A percentile compares a stretch with the other conserved stretches of the same genome.
Conservation (phyloP, 768 basidiomycete species). For the Steccherinum ochraceum region DNA sequence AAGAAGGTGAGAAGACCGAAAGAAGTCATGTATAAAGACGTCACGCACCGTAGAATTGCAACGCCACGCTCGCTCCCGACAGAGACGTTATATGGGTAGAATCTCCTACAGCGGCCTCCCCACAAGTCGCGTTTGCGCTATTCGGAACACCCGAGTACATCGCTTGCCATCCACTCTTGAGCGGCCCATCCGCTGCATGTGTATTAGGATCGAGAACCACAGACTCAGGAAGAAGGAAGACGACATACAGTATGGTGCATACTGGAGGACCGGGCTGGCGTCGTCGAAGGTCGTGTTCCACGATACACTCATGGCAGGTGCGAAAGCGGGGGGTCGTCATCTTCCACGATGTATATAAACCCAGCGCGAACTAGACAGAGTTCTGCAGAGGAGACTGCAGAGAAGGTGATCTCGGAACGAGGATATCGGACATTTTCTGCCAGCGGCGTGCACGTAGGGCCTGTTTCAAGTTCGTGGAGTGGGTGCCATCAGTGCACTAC, state of each 20-base stretch:
- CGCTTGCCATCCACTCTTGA: conserved; percentile 14
- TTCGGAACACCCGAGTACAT: conserved; percentile 11
- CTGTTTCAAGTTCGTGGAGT: conserved; percentile 1
- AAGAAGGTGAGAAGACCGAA: too few species aligned
- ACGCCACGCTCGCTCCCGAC: conserved; percentile 18
- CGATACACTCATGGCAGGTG: background rate
- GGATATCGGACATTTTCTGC: background rate
- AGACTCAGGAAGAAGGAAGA: background rate
- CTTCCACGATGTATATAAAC: too few species aligned
- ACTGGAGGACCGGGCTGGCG: conserved; percentile 14
- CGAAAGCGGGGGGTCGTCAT: too few species aligned
- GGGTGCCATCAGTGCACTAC: background rate
- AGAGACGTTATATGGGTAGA: conserved; percentile 15
- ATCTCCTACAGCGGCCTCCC: conserved; percentile 7
- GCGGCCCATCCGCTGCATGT: conserved; percentile 13
- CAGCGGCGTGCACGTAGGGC: background rate
- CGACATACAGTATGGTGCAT: conserved; percentile 15
- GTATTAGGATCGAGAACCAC: background rate
- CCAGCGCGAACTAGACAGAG: too few species aligned
- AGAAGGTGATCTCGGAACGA: too few species aligned
- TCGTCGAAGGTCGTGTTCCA: conserved; percentile 21
- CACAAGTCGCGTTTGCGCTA: conserved; percentile 3
- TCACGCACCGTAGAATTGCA: conserved; percentile 22
- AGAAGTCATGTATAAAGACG: background rate
- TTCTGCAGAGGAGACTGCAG: too few species aligned